Evolutionary conservation across 2,329 filamentous ascomycete species (phyloP), one percentile per base, ranked within the genome.

Genomic region (Pyricularia sp.): DNA sequence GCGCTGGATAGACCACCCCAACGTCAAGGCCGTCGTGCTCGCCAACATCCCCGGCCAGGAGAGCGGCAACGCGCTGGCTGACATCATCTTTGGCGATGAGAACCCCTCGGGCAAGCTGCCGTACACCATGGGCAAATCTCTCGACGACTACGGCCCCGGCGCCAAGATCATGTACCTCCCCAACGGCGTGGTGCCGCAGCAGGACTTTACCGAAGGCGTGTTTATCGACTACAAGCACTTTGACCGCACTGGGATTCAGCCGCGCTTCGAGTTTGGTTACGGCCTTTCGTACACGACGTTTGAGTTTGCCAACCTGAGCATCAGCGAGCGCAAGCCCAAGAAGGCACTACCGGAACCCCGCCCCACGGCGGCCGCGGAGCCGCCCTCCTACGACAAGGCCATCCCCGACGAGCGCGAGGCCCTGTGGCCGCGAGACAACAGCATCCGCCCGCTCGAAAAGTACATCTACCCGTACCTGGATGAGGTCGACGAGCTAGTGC

Each of bases 221-320:
- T 93, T 93, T 72, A 87, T 96, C 69, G 93, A 97, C 78, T 96
- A 97, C 76, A 87, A 92, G 13, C 84, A 93, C 74, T 93, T 97
- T 70, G 92, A 96, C 78, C 90, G 88, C 72, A 75, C 88, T 65
- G 79, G 81, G 65, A 87, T 94, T 66, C 79, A 80, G 5, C 93
- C 93, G 0, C 88, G 89, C 0, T 97, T 88, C 72, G 89, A 91
- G 61, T 97, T 97, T 70, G 93, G 93, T 0, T 93, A 87, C 66
- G 93, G 93, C 0, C 81, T 97, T 1, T 90, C 87, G 64, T 96
- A 94, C 77, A 92, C 91, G 0, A 82, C 77, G 0, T 96, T 93
- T 73, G 77, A 83, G 13, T 82, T 91, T 65, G 80, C 79, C 12
- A 80, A 83, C 35, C 70, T 84, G 13, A 75, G 78, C 9, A 74